Percentiles rank a stretch among this genome's conserved stretches.
Evolutionary conservation across 768 basidiomycete species (phyloP).

Genomic region (Gymnopilus dilepis): DNA sequence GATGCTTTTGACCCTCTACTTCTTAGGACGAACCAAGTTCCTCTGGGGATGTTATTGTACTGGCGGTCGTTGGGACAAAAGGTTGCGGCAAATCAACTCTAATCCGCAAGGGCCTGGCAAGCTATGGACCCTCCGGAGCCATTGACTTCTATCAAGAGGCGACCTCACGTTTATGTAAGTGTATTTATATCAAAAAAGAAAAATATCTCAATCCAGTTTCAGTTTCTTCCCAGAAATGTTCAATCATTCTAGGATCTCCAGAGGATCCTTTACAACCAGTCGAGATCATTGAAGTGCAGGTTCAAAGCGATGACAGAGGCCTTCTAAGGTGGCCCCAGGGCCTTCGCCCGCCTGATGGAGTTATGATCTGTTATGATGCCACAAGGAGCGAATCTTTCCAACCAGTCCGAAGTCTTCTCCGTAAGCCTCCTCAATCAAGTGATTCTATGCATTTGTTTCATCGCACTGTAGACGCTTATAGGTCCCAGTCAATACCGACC

Average conservation of each 20-base stretch:
- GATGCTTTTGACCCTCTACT: too few species aligned
- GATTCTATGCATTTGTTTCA: slow-evolving; percentile 9
- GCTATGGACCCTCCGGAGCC: slow-evolving; percentile 57
- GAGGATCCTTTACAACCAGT: slow-evolving; percentile 43
- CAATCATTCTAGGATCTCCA: slow-evolving; percentile 27
- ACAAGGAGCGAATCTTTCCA: slow-evolving; percentile 63
- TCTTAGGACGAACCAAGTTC: too few species aligned
- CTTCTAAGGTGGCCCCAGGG: slow-evolving; percentile 54
- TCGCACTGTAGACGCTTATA: slow-evolving; percentile 55
- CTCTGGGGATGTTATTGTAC: slow-evolving; percentile 46
- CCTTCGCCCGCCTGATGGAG: slow-evolving; percentile 71
- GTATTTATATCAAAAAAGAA: neutral
- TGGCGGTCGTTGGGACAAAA: slow-evolving; percentile 80
- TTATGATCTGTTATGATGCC: slow-evolving; percentile 87
- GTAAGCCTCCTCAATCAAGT: slow-evolving; percentile 50
- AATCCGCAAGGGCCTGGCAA: slow-evolving; percentile 76
- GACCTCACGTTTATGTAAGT: slow-evolving; percentile 26
- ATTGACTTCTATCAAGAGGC: slow-evolving; percentile 34
- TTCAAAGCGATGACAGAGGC: slow-evolving; percentile 41
- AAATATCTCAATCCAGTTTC: neutral
- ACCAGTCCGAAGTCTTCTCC: slow-evolving; percentile 69
- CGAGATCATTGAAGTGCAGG: slow-evolving; percentile 61
- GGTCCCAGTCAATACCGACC: slow-evolving; percentile 59
- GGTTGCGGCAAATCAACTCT: slow-evolving; percentile 88
- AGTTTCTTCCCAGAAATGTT: slow-evolving; percentile 39